phyloP scores from a whole-genome alignment of 129 eudicot genomes.

The Chrysanthemum seticuspe region DNA sequence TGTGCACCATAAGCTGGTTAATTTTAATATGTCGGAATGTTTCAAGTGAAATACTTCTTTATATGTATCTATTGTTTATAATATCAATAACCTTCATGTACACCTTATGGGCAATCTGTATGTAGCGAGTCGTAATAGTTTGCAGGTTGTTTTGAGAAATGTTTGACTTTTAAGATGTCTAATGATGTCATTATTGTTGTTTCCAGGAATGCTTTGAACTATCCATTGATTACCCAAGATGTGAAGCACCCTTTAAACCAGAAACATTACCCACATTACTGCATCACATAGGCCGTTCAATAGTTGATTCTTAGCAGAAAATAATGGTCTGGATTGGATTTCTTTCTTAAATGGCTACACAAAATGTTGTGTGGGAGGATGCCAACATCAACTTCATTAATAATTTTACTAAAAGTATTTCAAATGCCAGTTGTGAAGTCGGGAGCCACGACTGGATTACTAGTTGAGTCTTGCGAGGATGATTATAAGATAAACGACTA shows the following conservation, averaged over 20 bases:
- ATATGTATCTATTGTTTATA: too few species aligned
- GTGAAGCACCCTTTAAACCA: slow-evolving; percentile 38
- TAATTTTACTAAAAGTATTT: slow-evolving; percentile 50
- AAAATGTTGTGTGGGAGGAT: slow-evolving; percentile 75
- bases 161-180: neutral
- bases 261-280: slow-evolving; percentile 41
- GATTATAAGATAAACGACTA: slow-evolving; percentile 69
- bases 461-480: slow-evolving; percentile 58
- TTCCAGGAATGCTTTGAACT: slow-evolving; percentile 65
- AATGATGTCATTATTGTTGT: slow-evolving; percentile 7
- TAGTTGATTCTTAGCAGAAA: slow-evolving; percentile 59
- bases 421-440: slow-evolving; percentile 45
- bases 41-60: too few species aligned
- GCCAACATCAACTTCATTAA: slow-evolving; percentile 50
- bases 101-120: neutral
- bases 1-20: too few species aligned
- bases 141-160: neutral
- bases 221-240: slow-evolving; percentile 37
- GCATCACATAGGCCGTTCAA: slow-evolving; percentile 48
- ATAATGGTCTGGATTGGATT: slow-evolving; percentile 66
- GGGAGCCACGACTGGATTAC: slow-evolving; percentile 54
- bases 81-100: too few species aligned
- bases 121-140: neutral
- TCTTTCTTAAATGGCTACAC: slow-evolving; percentile 71
- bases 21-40: too few species aligned